Base-by-base conservation (phyloP, 2,329 filamentous ascomycete genomes). In the Exophiala aquamarina region DNA sequence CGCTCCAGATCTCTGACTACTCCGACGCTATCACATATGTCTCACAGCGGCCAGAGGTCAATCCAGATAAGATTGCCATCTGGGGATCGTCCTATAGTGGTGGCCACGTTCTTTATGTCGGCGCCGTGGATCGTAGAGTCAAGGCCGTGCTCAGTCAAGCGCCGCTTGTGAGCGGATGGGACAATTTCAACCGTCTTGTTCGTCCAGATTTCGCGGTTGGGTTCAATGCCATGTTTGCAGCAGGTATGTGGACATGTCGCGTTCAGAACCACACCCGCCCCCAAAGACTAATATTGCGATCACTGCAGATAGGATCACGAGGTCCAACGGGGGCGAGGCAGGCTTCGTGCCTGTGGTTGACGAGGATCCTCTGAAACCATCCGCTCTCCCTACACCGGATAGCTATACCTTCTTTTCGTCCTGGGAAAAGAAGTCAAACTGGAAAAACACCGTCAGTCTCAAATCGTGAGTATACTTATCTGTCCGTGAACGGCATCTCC, bases 21-120 rank as follows among this genome's bases (percentile, higher is more conserved):
- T 63, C 57, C 4, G 70, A 72, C 41, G 67, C 66, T 3, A 49
- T 71, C 28, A 68, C 62, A 7, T 71, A 61, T 47, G 54, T 68
- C 3, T 28, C 41, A 21, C 46, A 34, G 4, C 54, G 59, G 11
- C 41, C 58, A 3, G 56, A 47, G n/a, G 66, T 70, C 9, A 57
- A 67, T 33, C 51, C 62, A 2, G 46, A 55, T 10, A 50, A 55
- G 13, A 62, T 70, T 26, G 59, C 36, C 3, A 56, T 70, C 56
- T 72, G 68, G 68, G 69, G 70, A 4, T 58, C 63, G 36, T 70
- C 66, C 3, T 64, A 67, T 50, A 63, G 60, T 47, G 69, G 68
- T 19, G 69, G 68, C n/a, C 63, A 72, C 58, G 66, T 67, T 5
- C 51, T 73, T 1, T 60, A 56, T 42, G 62, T 70, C 35, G 68